phyloP scores from a whole-genome alignment of 371 early-diverging fungal species.

The Globomyces sp. region DNA sequence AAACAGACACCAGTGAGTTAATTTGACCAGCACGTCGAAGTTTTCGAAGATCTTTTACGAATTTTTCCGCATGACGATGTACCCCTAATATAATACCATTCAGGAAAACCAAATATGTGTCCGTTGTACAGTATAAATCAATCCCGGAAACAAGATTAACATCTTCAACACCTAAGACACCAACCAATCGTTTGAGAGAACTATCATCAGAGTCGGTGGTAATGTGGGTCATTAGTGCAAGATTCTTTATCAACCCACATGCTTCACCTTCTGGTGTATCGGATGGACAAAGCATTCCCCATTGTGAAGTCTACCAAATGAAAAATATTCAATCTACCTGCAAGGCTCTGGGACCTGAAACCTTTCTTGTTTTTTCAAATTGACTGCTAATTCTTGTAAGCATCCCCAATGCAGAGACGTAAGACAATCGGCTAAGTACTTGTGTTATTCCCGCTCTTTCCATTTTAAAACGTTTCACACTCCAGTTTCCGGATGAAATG shows the following conservation, averaged over 20 bases:
- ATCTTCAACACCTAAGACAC: conserved; percentile 87
- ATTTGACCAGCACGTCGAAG: conserved; percentile 85
- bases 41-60: conserved; percentile 80
- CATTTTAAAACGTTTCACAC: conserved; percentile 99
- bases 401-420: conserved; percentile 99
- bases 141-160: conserved; percentile 77
- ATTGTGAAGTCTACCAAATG: conserved; percentile 77
- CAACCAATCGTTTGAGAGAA: conserved; percentile 72
- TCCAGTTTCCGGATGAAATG: conserved; percentile 99
- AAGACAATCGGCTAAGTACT: conserved; percentile 94
- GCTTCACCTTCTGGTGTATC: conserved; percentile 99
- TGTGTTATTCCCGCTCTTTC: conserved; percentile 99
- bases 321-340: conserved; percentile 45
- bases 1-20: conserved; percentile 92
- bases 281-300: conserved; percentile 99
- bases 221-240: conserved; percentile 99
- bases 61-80: conserved; percentile 71
- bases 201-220: conserved; percentile 92
- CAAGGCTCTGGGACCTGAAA: conserved; percentile 97
- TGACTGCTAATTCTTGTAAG: conserved; percentile 98
- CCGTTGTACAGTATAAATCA: conserved; percentile 69
- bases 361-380: conserved; percentile 99
- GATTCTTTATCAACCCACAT: conserved; percentile 99
- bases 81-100: conserved; percentile 93
- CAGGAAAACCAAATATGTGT: conserved; percentile 80